phyloP scores from a whole-genome alignment of 805 yeast species.

The Ogataea nitratoaversa region DNA sequence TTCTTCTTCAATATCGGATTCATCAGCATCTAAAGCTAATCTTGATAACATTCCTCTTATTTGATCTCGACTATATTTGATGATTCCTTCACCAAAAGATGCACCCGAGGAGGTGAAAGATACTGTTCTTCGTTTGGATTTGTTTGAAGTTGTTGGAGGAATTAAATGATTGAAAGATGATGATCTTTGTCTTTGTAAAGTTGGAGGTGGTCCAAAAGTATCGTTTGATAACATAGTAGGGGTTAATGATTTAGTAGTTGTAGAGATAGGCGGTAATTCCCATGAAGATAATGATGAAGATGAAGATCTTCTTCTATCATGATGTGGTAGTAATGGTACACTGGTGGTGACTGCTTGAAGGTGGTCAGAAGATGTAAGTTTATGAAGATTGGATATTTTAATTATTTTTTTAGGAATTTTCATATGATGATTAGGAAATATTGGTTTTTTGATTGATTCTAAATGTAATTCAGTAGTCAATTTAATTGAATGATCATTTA shows the following conservation, averaged over 20 bases:
- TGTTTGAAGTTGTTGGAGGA: slow-evolving; percentile 1
- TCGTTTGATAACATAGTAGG: neutral
- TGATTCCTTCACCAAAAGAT: slow-evolving; percentile 34
- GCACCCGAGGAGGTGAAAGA: slow-evolving; percentile 34
- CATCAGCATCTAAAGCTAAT: slow-evolving; percentile 18
- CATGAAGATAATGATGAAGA: slow-evolving; percentile 2
- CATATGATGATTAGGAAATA: slow-evolving; percentile 15
- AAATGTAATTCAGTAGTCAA: slow-evolving; percentile 18
- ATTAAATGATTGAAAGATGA: neutral
- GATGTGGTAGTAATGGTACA: neutral
- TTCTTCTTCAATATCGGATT: slow-evolving; percentile 7
- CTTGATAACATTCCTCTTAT: slow-evolving; percentile 30
- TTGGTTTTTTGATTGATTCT: slow-evolving; percentile 23
- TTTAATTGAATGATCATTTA: slow-evolving; percentile 17
- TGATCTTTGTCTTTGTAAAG: neutral
- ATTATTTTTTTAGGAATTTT: slow-evolving; percentile 18
- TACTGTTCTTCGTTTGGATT: slow-evolving; percentile 14
- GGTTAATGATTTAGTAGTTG: neutral
- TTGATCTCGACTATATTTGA: slow-evolving; percentile 30
- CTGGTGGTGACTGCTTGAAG: slow-evolving; percentile 1
- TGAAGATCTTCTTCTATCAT: neutral
- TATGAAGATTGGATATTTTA: slow-evolving; percentile 16
- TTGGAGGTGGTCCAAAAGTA: neutral
- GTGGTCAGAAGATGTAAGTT: slow-evolving; percentile 5
- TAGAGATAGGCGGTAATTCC: neutral